phyloP scores from a whole-genome alignment of 805 yeast genomes.

The Yamadazyma scolyti region DNA sequence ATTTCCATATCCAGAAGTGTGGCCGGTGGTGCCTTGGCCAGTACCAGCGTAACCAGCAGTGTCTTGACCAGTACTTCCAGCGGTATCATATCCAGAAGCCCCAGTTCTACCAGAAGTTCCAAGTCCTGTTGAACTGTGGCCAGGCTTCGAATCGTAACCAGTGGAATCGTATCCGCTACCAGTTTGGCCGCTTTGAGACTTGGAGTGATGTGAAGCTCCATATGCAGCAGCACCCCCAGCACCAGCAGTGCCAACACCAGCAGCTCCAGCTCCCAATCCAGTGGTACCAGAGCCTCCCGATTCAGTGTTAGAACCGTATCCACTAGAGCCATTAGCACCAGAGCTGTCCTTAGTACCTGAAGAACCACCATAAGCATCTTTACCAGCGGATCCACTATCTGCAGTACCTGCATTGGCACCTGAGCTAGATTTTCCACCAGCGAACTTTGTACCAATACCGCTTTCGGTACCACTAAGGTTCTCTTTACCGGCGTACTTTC shows the following conservation, averaged over 20 bases:
- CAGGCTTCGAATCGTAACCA: no score
- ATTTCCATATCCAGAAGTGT: conserved; percentile 1
- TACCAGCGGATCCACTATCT: conserved; percentile 12
- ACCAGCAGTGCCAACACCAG: conserved; percentile 8
- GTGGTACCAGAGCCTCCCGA: conserved; percentile 6
- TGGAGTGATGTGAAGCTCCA: conserved; percentile 5
- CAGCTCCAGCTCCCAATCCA: conserved; percentile 8
- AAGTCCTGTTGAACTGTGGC: no score
- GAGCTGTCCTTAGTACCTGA: no score
- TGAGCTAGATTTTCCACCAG: conserved; percentile 12
- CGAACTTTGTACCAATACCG: conserved; percentile 25
- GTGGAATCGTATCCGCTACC: no score
- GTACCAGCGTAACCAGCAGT: conserved; percentile 6
- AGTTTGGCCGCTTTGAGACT: no score
- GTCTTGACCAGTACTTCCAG: conserved; percentile 7
- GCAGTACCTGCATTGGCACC: conserved; percentile 9
- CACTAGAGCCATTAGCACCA: conserved; percentile 9
- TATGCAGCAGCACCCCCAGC: conserved; percentile 1
- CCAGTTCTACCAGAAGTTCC: conserved; percentile 4
- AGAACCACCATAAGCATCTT: conserved; percentile 15
- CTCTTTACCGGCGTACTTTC: conserved; percentile 16
- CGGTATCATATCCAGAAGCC: conserved; percentile 5
- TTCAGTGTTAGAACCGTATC: conserved; percentile 6
- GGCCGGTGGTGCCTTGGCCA: conserved; percentile 4
- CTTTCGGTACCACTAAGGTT: conserved; percentile 24